phyloP scores from a whole-genome alignment of 371 early-diverging fungal species.

The Mucor lusitanicus region DNA sequence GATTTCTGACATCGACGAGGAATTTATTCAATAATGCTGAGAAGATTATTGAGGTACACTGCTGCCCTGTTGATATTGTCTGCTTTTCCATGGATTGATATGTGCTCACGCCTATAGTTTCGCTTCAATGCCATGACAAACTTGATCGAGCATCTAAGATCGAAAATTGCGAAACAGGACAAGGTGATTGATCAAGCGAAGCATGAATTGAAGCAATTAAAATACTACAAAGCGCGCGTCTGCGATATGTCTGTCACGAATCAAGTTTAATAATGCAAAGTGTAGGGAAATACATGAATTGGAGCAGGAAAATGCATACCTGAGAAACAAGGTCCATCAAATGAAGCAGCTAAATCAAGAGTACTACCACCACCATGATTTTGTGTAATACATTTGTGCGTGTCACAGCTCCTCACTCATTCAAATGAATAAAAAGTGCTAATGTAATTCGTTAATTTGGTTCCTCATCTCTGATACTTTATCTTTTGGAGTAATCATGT shows the following conservation, averaged over 20 bases:
- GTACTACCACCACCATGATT: neutral
- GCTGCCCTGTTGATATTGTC: too few species aligned
- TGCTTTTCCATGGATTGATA: neutral
- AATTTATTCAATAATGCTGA: slow-evolving; percentile 16
- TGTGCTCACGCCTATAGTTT: slow-evolving; percentile 4
- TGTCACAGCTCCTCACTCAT: neutral
- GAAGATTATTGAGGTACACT: slow-evolving; percentile 16
- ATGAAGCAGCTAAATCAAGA: neutral
- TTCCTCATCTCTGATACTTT: neutral
- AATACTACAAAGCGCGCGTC: slow-evolving; percentile 9
- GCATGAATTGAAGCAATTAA: slow-evolving; percentile 6
- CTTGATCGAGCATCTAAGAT: slow-evolving; percentile 6
- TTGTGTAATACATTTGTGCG: neutral
- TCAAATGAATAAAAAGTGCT: neutral
- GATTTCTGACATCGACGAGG: slow-evolving; percentile 16
- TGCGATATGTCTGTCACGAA: neutral
- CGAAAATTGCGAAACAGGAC: slow-evolving; percentile 13
- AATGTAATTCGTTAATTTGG: neutral
- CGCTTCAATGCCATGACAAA: slow-evolving; percentile 5
- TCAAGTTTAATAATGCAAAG: neutral
- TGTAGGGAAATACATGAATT: neutral
- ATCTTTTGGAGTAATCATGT: slow-evolving; percentile 25
- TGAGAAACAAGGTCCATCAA: neutral
- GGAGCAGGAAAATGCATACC: neutral
- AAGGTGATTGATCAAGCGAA: slow-evolving; percentile 14